A percentile compares a stretch with the other conserved stretches of the same genome.
Evolutionary conservation across 148 eudicot genomes (phyloP).

Genomic region (Diospyros kaki): DNA sequence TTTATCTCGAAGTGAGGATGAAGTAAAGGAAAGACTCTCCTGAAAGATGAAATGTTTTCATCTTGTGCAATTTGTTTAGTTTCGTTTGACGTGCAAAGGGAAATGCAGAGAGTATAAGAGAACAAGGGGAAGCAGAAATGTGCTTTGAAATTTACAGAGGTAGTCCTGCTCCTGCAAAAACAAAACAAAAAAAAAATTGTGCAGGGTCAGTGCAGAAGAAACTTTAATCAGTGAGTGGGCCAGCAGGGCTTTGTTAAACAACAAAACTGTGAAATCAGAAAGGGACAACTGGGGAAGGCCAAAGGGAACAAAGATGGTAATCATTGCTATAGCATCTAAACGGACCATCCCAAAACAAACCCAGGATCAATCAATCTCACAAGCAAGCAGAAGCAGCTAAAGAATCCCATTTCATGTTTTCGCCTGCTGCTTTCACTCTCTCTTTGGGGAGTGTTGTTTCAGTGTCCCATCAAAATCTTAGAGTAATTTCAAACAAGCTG

Average conservation of each 20-base stretch:
- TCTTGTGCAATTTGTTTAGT: neutral
- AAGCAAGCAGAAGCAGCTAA: neutral
- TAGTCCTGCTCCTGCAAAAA: neutral
- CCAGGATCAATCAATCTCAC: slow-evolving; percentile 29
- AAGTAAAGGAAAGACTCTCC: neutral
- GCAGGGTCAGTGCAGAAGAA: slow-evolving; percentile 22
- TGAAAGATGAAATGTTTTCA: neutral
- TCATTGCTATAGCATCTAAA: slow-evolving; percentile 34
- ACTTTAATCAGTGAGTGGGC: slow-evolving; percentile 39
- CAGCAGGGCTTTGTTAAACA: slow-evolving; percentile 4
- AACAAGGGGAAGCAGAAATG: slow-evolving; percentile 4
- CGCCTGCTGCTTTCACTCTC: too few species aligned
- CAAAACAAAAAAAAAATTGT: neutral
- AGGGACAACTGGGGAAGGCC: slow-evolving; percentile 47
- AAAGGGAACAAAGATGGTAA: slow-evolving; percentile 51
- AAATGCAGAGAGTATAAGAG: neutral
- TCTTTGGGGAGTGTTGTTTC: slow-evolving; percentile 16
- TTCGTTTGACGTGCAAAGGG: neutral
- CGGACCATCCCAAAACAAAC: slow-evolving; percentile 18
- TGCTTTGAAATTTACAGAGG: slow-evolving; percentile 8
- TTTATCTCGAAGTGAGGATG: neutral
- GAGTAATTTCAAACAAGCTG: slow-evolving; percentile 25
- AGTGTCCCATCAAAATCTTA: slow-evolving; percentile 39
- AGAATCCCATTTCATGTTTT: slow-evolving; percentile 6
- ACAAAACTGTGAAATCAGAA: slow-evolving; percentile 22